Evolutionary conservation across 345 rosid species (phyloP).

Genomic region (Stellera chamaejasme): DNA sequence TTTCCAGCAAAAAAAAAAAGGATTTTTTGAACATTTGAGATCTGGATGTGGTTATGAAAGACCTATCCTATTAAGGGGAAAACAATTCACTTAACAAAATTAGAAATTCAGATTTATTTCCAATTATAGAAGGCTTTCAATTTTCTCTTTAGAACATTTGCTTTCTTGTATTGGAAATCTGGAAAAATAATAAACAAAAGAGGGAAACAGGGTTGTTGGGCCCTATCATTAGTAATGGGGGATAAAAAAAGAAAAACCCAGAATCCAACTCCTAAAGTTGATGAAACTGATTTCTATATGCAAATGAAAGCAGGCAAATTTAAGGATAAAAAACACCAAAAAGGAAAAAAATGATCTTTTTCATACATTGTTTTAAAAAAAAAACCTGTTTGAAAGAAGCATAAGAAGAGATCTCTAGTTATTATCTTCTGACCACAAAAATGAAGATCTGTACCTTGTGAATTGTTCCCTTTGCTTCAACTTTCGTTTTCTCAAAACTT

Average conservation of each 20-base stretch:
- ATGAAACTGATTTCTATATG: neutral
- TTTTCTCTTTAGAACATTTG: neutral
- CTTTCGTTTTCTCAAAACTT: slow-evolving; percentile 6
- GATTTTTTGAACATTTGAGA: too few relatives aligned
- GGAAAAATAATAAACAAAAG: slow-evolving; percentile 6
- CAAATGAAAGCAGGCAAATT: neutral
- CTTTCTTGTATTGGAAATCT: neutral
- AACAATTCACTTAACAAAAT: neutral
- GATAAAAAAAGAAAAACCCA: neutral
- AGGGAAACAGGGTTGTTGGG: neutral
- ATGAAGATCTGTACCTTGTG: too few relatives aligned
- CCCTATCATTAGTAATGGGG: slow-evolving; percentile 13
- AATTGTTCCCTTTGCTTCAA: neutral
- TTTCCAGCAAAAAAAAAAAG: neutral
- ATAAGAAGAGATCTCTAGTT: too few relatives aligned
- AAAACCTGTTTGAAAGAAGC: neutral
- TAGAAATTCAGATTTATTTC: slow-evolving; percentile 7
- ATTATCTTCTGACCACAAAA: too few relatives aligned
- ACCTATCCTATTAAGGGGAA: neutral
- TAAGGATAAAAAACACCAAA: neutral
- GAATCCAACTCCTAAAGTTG: neutral
- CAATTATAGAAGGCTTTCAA: neutral
- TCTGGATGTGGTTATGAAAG: neutral
- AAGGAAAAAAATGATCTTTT: neutral
- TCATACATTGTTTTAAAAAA: neutral